Percentiles rank a stretch among this genome's conserved stretches.
These are phyloP conservation scores for Moesziomyces sp. DNA, from an alignment of 1,284 basidiomycete species.

Conservation along the genomic window DNA sequence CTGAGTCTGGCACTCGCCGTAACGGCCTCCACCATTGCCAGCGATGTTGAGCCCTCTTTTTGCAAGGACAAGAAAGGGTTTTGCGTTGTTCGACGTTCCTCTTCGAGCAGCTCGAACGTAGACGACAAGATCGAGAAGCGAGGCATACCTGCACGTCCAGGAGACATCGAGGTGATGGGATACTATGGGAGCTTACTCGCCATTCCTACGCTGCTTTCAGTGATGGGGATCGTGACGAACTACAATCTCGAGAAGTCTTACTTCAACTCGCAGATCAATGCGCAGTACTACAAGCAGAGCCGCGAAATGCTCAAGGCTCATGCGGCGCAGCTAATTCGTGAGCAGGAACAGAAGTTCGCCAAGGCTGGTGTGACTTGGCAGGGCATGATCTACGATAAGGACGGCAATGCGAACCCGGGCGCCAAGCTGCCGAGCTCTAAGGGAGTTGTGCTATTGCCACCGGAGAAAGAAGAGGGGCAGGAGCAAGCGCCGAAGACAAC, in stretches of 20 bases:
- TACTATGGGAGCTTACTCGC: conserved; percentile 28
- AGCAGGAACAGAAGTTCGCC: conserved; percentile 30
- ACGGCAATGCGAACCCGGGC: conserved; percentile 20
- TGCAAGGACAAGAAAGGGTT: not conserved
- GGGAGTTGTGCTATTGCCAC: not conserved
- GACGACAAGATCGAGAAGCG: conserved; percentile 4
- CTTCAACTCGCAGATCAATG: conserved; percentile 28
- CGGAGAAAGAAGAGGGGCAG: not conserved
- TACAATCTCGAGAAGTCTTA: conserved; percentile 38
- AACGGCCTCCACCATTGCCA: too few species aligned
- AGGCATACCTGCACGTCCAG: conserved; percentile 14
- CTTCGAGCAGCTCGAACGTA: too few species aligned
- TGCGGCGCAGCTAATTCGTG: conserved; percentile 16
- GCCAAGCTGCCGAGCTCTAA: conserved; percentile 1
- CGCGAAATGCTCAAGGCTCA: conserved; percentile 22
- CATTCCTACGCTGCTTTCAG: conserved; percentile 27
- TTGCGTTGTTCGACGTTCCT: not conserved
- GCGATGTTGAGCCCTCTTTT: not conserved
- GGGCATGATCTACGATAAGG: conserved; percentile 28
- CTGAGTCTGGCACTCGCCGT: not conserved
- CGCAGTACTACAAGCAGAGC: conserved; percentile 25
- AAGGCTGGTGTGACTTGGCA: conserved; percentile 15
- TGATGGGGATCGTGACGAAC: conserved; percentile 28
- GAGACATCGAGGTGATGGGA: conserved; percentile 37
- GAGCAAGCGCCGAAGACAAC: too few species aligned